Conservation (phyloP, 176 grass and related monocot genomes). For the Ensete glaucum region DNA sequence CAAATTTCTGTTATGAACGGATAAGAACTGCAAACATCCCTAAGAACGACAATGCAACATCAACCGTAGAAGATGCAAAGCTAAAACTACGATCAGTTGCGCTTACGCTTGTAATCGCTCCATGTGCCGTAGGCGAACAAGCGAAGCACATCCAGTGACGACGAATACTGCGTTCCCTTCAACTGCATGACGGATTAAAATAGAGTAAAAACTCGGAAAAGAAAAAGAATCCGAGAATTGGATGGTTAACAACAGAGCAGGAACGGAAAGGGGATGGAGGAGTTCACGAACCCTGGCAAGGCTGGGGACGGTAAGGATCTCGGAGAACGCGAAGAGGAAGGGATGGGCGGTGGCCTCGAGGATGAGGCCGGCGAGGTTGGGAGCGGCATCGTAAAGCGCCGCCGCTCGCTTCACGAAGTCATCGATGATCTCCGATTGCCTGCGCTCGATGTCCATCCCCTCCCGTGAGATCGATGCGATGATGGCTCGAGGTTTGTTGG, state of each 20-base stretch:
- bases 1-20: too few species aligned
- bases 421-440: constrained; percentile 83
- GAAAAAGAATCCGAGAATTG: neutral
- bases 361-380: constrained; percentile 62
- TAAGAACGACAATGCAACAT: neutral
- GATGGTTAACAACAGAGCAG: neutral
- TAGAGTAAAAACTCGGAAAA: constrained; percentile 6
- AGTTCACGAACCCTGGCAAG: constrained; percentile 49
- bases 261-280: neutral
- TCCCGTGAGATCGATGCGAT: neutral
- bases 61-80: neutral
- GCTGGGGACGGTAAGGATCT: constrained; percentile 73
- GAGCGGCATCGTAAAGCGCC: constrained; percentile 37
- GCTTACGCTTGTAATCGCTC: constrained; percentile 94
- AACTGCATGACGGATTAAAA: constrained; percentile 41
- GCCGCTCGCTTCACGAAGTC: constrained; percentile 71
- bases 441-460: constrained; percentile 74
- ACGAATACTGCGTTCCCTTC: constrained; percentile 60
- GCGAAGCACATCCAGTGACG: constrained; percentile 80
- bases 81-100: neutral
- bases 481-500: constrained; percentile 19
- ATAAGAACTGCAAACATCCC: neutral
- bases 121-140: constrained; percentile 95
- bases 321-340: constrained; percentile 90
- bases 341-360: constrained; percentile 91